phyloP scores from a whole-genome alignment of 2,329 filamentous ascomycete species.

The Cordyceps pruinosa region DNA sequence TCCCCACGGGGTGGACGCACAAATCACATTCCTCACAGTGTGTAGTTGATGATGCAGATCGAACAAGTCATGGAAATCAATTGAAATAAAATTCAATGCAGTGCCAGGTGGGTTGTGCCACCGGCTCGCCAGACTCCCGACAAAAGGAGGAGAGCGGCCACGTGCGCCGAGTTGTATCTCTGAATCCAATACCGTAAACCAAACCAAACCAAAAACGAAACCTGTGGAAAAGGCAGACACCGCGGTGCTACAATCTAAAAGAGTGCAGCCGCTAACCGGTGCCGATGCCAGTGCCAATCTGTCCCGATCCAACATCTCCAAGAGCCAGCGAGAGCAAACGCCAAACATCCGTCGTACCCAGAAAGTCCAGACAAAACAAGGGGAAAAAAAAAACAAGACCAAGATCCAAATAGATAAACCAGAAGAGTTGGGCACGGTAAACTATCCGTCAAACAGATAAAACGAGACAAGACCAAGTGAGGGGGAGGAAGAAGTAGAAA shows the following conservation, averaged over 20 bases:
- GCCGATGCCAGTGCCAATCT: background rate
- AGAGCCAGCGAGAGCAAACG: slow-evolving; percentile 17
- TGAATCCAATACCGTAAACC: slow-evolving; percentile 2
- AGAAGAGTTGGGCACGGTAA: no score
- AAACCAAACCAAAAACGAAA: background rate
- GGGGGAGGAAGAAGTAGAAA: slow-evolving; percentile 30
- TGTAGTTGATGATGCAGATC: background rate
- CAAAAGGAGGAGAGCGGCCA: slow-evolving; percentile 1
- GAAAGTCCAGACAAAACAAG: slow-evolving; percentile 15
- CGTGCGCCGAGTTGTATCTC: slow-evolving; percentile 10
- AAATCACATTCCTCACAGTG: background rate
- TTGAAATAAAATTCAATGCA: slow-evolving; percentile 1
- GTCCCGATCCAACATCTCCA: slow-evolving; percentile 4
- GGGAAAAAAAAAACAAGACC: no score
- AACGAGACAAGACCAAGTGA: slow-evolving; percentile 22
- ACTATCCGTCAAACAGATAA: no score
- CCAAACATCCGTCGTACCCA: slow-evolving; percentile 24
- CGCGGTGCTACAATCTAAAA: slow-evolving; percentile 3
- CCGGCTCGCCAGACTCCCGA: slow-evolving; percentile 5
- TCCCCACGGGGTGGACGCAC: no score
- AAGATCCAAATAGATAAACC: slow-evolving; percentile 1
- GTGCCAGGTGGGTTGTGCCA: slow-evolving; percentile 13
- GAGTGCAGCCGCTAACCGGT: background rate
- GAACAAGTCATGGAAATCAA: background rate
- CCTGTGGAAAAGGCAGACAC: background rate